Evolutionary conservation across 1,139 yeast species (phyloP).

Genomic region (Sugiyamaella japonica): DNA sequence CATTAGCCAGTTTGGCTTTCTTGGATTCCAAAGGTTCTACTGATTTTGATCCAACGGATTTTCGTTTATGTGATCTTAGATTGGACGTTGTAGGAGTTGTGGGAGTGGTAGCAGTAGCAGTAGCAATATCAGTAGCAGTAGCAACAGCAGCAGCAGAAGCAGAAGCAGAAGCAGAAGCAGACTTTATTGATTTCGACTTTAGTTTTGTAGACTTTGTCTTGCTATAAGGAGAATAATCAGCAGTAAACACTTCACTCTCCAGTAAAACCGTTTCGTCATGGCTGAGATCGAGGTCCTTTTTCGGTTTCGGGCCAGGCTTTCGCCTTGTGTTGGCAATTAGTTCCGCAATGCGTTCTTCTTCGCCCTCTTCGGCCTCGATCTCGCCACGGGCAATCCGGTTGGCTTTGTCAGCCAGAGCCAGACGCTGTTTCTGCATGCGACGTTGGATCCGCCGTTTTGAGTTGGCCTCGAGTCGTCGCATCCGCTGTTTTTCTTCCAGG

Average conservation of each 20-base stretch:
- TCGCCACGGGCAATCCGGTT: constrained; percentile 11
- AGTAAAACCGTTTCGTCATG: constrained; percentile 2
- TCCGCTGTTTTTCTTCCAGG: constrained; percentile 11
- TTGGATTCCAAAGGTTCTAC: neutral
- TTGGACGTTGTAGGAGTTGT: too few species aligned
- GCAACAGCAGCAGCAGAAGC: neutral
- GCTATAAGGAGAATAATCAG: neutral
- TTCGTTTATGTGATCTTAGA: constrained; percentile 4
- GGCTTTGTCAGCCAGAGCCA: constrained; percentile 9
- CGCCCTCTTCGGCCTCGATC: constrained; percentile 16
- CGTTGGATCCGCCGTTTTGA: constrained; percentile 16
- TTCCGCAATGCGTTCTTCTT: constrained; percentile 11
- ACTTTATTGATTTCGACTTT: neutral
- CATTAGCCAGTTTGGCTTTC: constrained; percentile 9
- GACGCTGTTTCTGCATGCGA: constrained; percentile 11
- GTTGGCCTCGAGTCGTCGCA: constrained; percentile 15
- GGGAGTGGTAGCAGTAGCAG: neutral
- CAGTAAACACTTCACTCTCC: neutral
- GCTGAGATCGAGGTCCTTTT: constrained; percentile 2
- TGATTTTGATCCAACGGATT: neutral
- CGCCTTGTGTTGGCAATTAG: constrained; percentile 1
- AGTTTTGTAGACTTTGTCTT: constrained; percentile 5
- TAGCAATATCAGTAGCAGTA: too few species aligned
- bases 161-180: neutral
- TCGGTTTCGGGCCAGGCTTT: constrained; percentile 14